Evolutionary conservation across 306 rosid species (phyloP).

Genomic region (Glycine soja): DNA sequence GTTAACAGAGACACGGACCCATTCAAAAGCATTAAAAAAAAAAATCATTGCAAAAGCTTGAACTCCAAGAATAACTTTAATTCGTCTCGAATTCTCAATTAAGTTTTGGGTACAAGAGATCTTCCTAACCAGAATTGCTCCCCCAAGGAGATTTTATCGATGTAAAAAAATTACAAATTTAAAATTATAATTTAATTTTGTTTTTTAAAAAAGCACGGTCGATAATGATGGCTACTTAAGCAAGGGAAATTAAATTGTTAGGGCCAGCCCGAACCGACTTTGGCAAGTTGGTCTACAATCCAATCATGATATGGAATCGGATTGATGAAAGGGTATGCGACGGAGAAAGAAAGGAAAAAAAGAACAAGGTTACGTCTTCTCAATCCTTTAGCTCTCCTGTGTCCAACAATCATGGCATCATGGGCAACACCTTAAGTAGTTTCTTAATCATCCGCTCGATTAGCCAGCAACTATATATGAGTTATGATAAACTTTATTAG

Average conservation of each 20-base stretch:
- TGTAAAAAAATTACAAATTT: too few species aligned
- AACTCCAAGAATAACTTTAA: too few species aligned
- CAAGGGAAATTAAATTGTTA: constrained; percentile 16
- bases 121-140: too few species aligned
- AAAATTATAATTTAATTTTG: too few species aligned
- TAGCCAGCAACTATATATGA: neutral
- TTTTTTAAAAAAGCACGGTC: neutral
- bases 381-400: neutral
- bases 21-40: too few species aligned
- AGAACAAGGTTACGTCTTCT: constrained; percentile 35
- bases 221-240: constrained; percentile 32
- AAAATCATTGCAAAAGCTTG: too few species aligned
- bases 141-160: too few species aligned
- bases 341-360: neutral
- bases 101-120: too few species aligned
- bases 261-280: constrained; percentile 38
- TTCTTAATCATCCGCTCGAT: constrained; percentile 11
- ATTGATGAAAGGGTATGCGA: neutral
- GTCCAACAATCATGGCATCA: constrained; percentile 26
- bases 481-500: neutral
- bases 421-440: neutral
- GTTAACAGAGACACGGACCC: too few species aligned
- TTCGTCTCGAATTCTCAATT: too few species aligned
- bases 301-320: constrained; percentile 31
- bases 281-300: constrained; percentile 22